Base-by-base conservation (phyloP, 1,139 yeast species). In the Suhomyces ambrosiae region DNA sequence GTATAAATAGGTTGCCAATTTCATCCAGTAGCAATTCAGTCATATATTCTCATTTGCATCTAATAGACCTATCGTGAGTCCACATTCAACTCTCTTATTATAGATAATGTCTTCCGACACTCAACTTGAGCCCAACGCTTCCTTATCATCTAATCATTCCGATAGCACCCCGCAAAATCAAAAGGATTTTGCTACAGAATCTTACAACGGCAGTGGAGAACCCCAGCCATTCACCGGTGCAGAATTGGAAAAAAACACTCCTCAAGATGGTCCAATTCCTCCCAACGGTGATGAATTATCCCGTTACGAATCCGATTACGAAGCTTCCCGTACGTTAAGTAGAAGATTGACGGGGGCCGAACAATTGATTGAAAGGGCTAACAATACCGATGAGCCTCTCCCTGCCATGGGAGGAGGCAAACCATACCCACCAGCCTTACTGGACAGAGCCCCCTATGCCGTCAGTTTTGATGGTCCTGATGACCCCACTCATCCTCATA, bases 401-500 rank as follows among this genome's bases (percentile, higher is more conserved):
- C 73, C 73, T 2, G 40, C 37, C 3, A 80, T 81, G 85, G 87
- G 87, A 22, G 75, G 74, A 13, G 76, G 70, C 17, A 69, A 78
- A 50, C 71, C 66, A 3, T 71, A 65, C 43, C 86, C 86, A 2
- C 74, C 78, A 7, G 48, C 63, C 8, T 61, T 75, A 34, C 83
- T 83, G 3, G 74, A 71, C 35, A 59, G 68, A 25, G 76, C 66
- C 12, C 66, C 65, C 1, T 81, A 75, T 51, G 69, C 74, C 2
- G 87, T 81, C 2, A 60, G 79, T 1, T 81, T 67, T 49, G 81
- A 80, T 49, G 86, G 86, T 0, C 75, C 78, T 1, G 62, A 74
- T 35, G 86, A 80, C 51, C 85, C 85, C 3, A 33, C 60, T 7
- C 83, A 78, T 52, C 86, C 86, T 3, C 80, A 76, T 52, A 80